phyloP scores from a whole-genome alignment of 2,329 filamentous ascomycete species.

The Penicillium brevicompactum region DNA sequence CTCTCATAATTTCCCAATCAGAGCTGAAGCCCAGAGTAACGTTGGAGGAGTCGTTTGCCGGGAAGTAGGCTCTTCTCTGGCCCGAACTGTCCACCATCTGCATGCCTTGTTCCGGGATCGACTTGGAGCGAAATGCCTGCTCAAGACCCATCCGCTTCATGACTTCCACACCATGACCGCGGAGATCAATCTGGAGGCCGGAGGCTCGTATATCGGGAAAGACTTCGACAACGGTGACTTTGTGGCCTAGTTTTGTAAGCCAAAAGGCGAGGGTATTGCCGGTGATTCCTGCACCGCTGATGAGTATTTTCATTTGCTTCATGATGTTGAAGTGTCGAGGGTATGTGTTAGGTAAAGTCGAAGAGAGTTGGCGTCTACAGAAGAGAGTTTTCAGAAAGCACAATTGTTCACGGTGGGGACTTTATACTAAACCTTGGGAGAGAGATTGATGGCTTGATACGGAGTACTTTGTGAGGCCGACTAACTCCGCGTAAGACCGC shows the following conservation, averaged over 20 bases:
- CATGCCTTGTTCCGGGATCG: constrained; percentile 53
- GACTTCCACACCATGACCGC: constrained; percentile 55
- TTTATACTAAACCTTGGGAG: too few species aligned
- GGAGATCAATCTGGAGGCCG: constrained; percentile 59
- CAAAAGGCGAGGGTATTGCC: constrained; percentile 53
- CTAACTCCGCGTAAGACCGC: too few species aligned
- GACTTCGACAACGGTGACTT: constrained; percentile 48
- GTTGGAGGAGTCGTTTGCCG: constrained; percentile 40
- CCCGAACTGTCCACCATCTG: constrained; percentile 49
- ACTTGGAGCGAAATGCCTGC: constrained; percentile 38
- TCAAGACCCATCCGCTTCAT: constrained; percentile 58
- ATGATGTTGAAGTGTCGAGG: constrained; percentile 2
- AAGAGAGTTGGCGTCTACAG: too few species aligned
- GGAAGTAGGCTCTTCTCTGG: constrained; percentile 44
- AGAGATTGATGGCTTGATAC: too few species aligned
- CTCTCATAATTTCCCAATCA: constrained; percentile 60
- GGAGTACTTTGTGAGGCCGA: too few species aligned
- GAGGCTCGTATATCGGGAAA: constrained; percentile 46
- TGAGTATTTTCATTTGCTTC: constrained; percentile 49
- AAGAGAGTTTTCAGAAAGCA: too few species aligned
- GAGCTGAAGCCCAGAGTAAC: constrained; percentile 44
- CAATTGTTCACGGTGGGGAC: too few species aligned
- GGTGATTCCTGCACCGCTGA: constrained; percentile 46
- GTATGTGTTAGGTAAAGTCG: neutral
- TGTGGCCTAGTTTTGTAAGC: constrained; percentile 46